Evolutionary conservation across 331 rosid species (phyloP), one percentile per base, ranked within the genome.

Genomic region (Spiraea crenata): DNA sequence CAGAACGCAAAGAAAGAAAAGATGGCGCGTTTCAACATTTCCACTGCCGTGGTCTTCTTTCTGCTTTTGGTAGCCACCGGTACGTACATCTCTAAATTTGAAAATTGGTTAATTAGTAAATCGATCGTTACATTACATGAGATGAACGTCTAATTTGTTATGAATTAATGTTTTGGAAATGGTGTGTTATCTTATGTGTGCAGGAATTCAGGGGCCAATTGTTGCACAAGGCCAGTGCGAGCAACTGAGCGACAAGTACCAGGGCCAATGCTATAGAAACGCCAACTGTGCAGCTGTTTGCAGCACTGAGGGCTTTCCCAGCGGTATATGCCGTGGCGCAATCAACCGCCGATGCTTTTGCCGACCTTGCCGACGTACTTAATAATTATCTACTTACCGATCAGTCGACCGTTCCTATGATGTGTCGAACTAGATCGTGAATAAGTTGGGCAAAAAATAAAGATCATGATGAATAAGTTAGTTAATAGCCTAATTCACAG

Each of bases 321-420:
- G 84, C 3, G 87, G 93, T 15, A 16, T 71, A 0, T 88, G 93
- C 70, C 83, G 76, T 16, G 90, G 89, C 19, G 56, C 31, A 25
- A 25, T 85, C 35, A 84, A 89, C 16, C 85, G 87, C 12, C 73
- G 84, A 13, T 88, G 93, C 80, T 75, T 83, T 64, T 88, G 90
- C 80, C 31, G 31, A 25, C 31, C 31, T 25, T 25, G 31, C 31
- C 31, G 31, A 25, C 31, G 31, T 25, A 25, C 31, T 25, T 25
- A 25, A 2, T 25, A 25, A 25, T 25, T 25, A 25, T 25, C 31
- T 25, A 79, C 81, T 46, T 25, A 25, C 31, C 31, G 15, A 58
- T 14, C 42, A 58, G 63, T 35, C n/a, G n/a, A n/a, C n/a, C n/a
- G 44, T 25, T 2, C 2, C 31, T 25, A 25, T 25, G 31, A 25